Percentiles rank a stretch among this genome's conserved stretches.
These are phyloP conservation scores for Aspergillus egyptiacus DNA, from an alignment of 495 filamentous ascomycete genomes.

Conservation along the genomic window DNA sequence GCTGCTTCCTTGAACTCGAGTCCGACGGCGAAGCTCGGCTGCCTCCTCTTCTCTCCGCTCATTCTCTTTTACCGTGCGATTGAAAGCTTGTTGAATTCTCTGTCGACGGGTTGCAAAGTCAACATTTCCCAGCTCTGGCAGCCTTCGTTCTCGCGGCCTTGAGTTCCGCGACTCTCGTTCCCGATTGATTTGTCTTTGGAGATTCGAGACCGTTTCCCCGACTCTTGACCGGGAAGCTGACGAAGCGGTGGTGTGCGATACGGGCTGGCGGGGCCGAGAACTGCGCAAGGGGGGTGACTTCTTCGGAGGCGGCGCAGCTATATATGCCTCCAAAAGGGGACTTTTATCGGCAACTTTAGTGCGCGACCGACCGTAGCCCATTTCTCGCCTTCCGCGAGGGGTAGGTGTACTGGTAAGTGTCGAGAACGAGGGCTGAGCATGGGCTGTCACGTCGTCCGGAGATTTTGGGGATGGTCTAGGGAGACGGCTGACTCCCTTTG, in stretches of 20 bases:
- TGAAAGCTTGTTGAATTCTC: constrained; percentile 74
- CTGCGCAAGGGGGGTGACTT: constrained; percentile 74
- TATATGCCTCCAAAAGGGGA: constrained; percentile 57
- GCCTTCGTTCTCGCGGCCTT: constrained; percentile 37
- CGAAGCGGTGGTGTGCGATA: constrained; percentile 61
- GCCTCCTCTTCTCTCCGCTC: constrained; percentile 53
- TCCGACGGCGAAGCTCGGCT: constrained; percentile 39
- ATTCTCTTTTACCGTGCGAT: constrained; percentile 64
- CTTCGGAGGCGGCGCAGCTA: constrained; percentile 54
- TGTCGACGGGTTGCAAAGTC: constrained; percentile 74
- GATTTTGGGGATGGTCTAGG: constrained; percentile 37
- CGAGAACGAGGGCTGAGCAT: constrained; percentile 30
- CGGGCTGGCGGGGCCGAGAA: constrained; percentile 72
- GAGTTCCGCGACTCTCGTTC: constrained; percentile 27
- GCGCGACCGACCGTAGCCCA: constrained; percentile 29
- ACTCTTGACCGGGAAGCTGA: constrained; percentile 60
- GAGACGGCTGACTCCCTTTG: constrained; percentile 42
- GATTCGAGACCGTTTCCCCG: constrained; percentile 41
- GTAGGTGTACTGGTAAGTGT: constrained; percentile 12
- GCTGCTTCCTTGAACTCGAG: constrained; percentile 23
- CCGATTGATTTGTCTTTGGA: constrained; percentile 31
- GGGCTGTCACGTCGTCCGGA: constrained; percentile 26
- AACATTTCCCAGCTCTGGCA: constrained; percentile 59
- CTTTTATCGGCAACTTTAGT: constrained; percentile 36
- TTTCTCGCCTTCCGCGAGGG: constrained; percentile 31